phyloP scores from a whole-genome alignment of 495 filamentous ascomycete genomes.

The Friedmanniomyces simplex region DNA sequence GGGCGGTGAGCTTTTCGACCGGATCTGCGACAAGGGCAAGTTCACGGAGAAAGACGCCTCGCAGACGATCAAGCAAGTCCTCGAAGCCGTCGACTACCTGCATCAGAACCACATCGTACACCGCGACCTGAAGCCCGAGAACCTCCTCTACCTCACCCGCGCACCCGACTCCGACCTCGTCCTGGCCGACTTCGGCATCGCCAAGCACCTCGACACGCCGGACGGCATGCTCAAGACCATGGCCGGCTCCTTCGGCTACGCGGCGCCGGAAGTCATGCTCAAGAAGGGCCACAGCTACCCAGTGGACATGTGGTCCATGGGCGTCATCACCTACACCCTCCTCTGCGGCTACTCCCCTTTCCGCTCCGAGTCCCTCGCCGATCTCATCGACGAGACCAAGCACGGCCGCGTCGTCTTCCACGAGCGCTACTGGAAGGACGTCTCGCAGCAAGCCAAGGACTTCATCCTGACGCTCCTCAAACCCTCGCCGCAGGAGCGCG shows the following conservation, averaged over 20 bases:
- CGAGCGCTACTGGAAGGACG: conserved; percentile 96
- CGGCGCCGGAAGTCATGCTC: conserved; percentile 95
- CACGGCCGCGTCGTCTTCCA: conserved; percentile 89
- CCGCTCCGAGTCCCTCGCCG: conserved; percentile 83
- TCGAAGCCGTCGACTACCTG: conserved; percentile 90
- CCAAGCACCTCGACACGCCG: conserved; percentile 89
- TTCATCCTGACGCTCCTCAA: conserved; percentile 82
- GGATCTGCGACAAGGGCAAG: conserved; percentile 95
- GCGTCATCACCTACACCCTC: conserved; percentile 98
- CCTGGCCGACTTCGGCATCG: conserved; percentile 95
- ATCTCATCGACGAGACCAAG: conserved; percentile 92
- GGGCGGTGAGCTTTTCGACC: conserved; percentile 93
- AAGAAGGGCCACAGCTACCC: conserved; percentile 96
- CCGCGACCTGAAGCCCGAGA: conserved; percentile 97
- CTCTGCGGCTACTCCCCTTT: conserved; percentile 98
- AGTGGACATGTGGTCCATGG: conserved; percentile 99
- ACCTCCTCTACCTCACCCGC: conserved; percentile 83
- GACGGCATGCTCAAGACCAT: conserved; percentile 92
- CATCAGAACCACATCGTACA: conserved; percentile 95
- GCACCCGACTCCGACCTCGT: conserved; percentile 72
- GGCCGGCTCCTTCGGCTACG: conserved; percentile 98
- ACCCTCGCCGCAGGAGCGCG: conserved; percentile 63
- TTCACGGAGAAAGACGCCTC: conserved; percentile 99
- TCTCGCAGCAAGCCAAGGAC: conserved; percentile 88
- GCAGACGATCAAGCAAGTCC: conserved; percentile 88